Evolutionary conservation across 495 filamentous ascomycete species (phyloP), one percentile per base, ranked within the genome.

Genomic region (Lasiosphaeris hirsuta): DNA sequence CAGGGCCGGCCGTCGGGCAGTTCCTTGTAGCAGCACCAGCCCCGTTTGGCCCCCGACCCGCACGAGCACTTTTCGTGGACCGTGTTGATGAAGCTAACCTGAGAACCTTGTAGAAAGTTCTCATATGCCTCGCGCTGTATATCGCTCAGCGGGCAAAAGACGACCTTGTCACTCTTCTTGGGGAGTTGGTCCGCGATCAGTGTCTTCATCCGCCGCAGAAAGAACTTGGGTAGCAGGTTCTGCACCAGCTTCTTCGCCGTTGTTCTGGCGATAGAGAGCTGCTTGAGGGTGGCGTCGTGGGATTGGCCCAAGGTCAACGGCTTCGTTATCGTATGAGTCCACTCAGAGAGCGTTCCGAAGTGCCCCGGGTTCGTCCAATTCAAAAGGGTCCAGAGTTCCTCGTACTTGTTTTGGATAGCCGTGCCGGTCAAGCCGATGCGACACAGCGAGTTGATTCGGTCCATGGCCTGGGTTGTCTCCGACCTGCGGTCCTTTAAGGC

Each of bases 401-500:
- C 90, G 68, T 98, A 98, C 61, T 91, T 93, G 69, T 98, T 98
- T 58, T 98, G 94, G 14, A 98, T 97, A 8, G 95, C 95, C 5
- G 94, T 98, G 7, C 94, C 94, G 0, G 95, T 97, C 19, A 98
- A 75, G 0, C 94, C 94, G 55, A 98, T 94, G 18, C 94, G 80
- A 64, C 95, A 97, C 19, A 98, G 82, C 9, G 94, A 83, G 65
- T 98, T 98, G 62, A 97, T 78, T 52, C 90, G 80, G 60, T 95
- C 92, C 90, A 98, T 94, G 1, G 90, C 83, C 61, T 87, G 80
- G 0, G 95, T 96, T 7, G 87, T 87, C 46, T 86, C 88, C 0
- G 92, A 87, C 30, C 69, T 78, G 42, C 82, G 75, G 59, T 91
- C 91, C 70, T 97, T 98, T 59, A 97, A 84, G n/a, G 78, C 75